These are phyloP conservation scores for Casuarina equisetifolia DNA, from an alignment of 306 rosid genomes.

Conservation along the genomic window DNA sequence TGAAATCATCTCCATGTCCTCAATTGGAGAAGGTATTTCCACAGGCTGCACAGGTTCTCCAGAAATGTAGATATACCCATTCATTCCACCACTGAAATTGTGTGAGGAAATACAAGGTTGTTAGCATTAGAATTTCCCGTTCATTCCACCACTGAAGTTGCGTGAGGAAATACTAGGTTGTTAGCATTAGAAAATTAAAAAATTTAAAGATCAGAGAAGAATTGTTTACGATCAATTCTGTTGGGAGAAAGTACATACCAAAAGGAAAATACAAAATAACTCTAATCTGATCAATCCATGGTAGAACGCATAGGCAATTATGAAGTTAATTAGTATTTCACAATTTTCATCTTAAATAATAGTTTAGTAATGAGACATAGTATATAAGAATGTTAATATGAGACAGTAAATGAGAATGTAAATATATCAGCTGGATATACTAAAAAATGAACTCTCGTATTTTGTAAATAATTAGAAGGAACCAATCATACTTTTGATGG, in stretches of 20 bases:
- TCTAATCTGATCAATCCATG: too few relatives aligned
- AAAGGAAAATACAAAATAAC: too few relatives aligned
- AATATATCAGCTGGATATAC: background rate
- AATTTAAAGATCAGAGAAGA: too few relatives aligned
- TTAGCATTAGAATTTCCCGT: constrained; percentile 14
- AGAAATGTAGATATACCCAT: constrained; percentile 23
- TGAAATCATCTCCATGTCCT: constrained; percentile 22
- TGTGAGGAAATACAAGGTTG: background rate
- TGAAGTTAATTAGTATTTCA: too few relatives aligned
- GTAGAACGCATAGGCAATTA: too few relatives aligned
- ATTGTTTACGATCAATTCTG: too few relatives aligned
- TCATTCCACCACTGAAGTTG: constrained; percentile 31
- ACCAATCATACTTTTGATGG: background rate
- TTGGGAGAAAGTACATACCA: too few relatives aligned
- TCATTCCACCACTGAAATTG: constrained; percentile 31
- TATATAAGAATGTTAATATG: too few relatives aligned
- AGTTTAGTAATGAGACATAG: too few relatives aligned
- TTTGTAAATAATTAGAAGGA: background rate
- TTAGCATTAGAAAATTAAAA: background rate
- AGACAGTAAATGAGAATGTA: background rate
- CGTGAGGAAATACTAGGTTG: background rate
- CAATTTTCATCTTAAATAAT: too few relatives aligned
- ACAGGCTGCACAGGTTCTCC: constrained; percentile 19
- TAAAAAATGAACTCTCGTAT: too few relatives aligned
- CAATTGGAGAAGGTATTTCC: constrained; percentile 27